Conservation (phyloP, 176 grass and related monocot species). For the Guadua angustifolia region DNA sequence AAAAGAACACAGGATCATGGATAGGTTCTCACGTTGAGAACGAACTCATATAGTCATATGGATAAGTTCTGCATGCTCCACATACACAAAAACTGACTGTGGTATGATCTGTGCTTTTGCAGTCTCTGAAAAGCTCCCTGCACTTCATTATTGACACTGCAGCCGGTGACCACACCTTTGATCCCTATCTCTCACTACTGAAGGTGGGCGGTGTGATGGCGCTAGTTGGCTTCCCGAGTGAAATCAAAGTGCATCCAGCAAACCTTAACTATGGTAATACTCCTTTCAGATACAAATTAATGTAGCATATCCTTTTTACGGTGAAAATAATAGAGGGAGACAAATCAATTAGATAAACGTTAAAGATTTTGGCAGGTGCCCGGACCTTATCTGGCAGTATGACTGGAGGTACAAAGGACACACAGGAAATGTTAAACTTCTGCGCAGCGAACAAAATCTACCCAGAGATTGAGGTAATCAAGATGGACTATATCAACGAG, state of each 20-base stretch:
- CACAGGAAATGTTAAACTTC: constrained; percentile 66
- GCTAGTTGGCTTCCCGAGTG: constrained; percentile 63
- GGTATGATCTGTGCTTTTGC: background rate
- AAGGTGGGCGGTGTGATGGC: constrained; percentile 69
- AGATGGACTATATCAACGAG: constrained; percentile 82
- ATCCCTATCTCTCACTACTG: constrained; percentile 74
- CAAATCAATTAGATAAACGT: no score
- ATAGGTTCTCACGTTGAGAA: no score
- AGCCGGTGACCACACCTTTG: constrained; percentile 79
- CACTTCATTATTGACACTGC: constrained; percentile 84
- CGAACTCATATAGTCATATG: no score
- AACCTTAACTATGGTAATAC: constrained; percentile 62
- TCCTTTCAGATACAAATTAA: constrained; percentile 5
- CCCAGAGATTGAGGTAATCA: constrained; percentile 73
- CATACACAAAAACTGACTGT: no score
- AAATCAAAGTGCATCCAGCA: constrained; percentile 63
- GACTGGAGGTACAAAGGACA: constrained; percentile 66
- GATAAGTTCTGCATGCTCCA: no score
- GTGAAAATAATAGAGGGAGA: background rate
- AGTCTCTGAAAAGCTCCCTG: constrained; percentile 66
- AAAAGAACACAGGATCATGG: no score
- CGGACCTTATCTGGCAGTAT: constrained; percentile 66
- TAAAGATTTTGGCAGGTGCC: constrained; percentile 45
- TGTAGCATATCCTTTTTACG: background rate
- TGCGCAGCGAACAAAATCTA: constrained; percentile 75